phyloP scores from a whole-genome alignment of 352 stramenopile genomes.

The Saprolegnia parasitica region DNA sequence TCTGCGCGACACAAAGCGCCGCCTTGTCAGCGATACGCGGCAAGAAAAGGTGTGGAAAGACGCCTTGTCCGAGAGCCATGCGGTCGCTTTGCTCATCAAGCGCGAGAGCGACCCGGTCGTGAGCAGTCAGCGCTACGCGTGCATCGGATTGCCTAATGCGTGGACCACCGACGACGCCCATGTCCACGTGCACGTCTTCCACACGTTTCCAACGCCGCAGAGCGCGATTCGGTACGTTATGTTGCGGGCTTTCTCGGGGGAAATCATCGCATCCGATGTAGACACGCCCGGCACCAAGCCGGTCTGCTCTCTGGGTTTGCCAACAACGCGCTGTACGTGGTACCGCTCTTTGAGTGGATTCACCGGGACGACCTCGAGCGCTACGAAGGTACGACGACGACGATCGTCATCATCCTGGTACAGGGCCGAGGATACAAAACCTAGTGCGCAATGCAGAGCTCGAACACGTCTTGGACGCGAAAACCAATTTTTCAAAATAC shows the following conservation, averaged over 20 bases:
- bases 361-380: constrained; percentile 57
- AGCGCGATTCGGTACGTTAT: constrained; percentile 51
- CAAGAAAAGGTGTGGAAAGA: constrained; percentile 11
- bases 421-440: too few relatives aligned
- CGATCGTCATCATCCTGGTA: constrained; percentile 4
- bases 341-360: constrained; percentile 81
- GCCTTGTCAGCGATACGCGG: not conserved
- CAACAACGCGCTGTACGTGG: constrained; percentile 41
- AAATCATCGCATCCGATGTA: too few relatives aligned
- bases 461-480: constrained; percentile 20
- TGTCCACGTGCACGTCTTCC: constrained; percentile 66
- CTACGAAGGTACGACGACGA: constrained; percentile 42
- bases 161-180: constrained; percentile 38
- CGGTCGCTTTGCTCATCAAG: not conserved
- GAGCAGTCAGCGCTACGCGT: constrained; percentile 71
- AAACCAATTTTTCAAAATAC: constrained; percentile 22
- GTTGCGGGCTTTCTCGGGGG: too few relatives aligned
- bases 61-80: not conserved
- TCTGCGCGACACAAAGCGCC: not conserved
- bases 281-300: constrained; percentile 55
- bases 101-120: constrained; percentile 18
- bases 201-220: constrained; percentile 74
- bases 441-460: constrained; percentile 23
- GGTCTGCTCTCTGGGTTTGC: constrained; percentile 40
- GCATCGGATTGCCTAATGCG: constrained; percentile 40